These are phyloP conservation scores for Yamadazyma siamensis DNA, from an alignment of 1,139 yeast genomes.

Conservation along the genomic window DNA sequence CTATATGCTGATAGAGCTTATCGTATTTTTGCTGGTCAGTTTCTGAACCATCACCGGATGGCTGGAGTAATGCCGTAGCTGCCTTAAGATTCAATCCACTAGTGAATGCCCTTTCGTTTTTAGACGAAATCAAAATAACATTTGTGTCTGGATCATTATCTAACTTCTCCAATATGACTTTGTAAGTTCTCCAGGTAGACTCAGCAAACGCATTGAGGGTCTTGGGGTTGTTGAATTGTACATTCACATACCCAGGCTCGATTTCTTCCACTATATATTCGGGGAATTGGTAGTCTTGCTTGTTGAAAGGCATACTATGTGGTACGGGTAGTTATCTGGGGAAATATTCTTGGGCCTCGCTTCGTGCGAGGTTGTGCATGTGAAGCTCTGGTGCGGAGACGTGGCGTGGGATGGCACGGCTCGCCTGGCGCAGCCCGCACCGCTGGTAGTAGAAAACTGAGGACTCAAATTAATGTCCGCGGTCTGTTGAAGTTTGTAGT, in stretches of 20 bases:
- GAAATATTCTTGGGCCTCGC: no score
- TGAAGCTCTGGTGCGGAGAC: no score
- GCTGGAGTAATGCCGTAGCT: conserved; percentile 18
- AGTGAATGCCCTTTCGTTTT: conserved; percentile 55
- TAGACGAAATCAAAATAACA: conserved; percentile 54
- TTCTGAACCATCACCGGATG: conserved; percentile 8
- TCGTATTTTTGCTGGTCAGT: conserved; percentile 21
- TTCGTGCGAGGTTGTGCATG: no score
- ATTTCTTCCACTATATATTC: conserved; percentile 39
- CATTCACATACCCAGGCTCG: conserved; percentile 51
- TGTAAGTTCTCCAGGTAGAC: conserved; percentile 54
- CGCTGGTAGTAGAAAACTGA: no score
- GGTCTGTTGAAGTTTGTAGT: no score
- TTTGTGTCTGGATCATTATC: conserved; percentile 46
- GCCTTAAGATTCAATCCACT: conserved; percentile 64
- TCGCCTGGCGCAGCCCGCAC: no score
- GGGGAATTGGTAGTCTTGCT: conserved; percentile 31
- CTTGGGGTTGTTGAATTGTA: conserved; percentile 63
- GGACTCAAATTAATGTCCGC: no score
- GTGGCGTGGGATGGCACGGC: no score
- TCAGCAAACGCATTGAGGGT: conserved; percentile 58
- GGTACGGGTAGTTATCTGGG: no score
- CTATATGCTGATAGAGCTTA: conserved; percentile 38
- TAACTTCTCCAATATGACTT: conserved; percentile 45
- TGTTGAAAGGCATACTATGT: conserved; percentile 19